phyloP scores from a whole-genome alignment of 208 protist genomes.

The Spongospora subterranea region DNA sequence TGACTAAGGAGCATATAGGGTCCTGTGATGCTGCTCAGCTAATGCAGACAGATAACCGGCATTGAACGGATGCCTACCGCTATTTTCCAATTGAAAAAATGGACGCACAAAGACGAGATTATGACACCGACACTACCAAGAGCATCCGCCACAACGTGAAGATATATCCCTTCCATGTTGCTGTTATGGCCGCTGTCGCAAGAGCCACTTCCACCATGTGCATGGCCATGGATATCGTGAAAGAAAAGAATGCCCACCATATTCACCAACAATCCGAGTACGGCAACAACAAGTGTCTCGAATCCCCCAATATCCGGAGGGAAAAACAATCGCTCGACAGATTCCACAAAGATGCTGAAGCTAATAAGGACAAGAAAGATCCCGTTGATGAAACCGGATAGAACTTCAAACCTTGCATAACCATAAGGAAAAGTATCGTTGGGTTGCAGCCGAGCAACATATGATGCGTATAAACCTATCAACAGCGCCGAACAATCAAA shows the following conservation, averaged over 20 bases:
- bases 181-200: background rate
- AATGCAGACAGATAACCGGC: background rate
- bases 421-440: constrained; percentile 80
- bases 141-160: constrained; percentile 81
- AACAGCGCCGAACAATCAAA: constrained; percentile 90
- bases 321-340: constrained; percentile 70
- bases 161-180: constrained; percentile 76
- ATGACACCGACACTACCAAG: constrained; percentile 82
- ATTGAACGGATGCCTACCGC: constrained; percentile 52
- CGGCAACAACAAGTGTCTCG: constrained; percentile 66
- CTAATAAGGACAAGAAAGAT: constrained; percentile 79
- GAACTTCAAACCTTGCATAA: constrained; percentile 75
- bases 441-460: constrained; percentile 83
- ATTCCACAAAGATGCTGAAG: constrained; percentile 76
- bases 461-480: constrained; percentile 87
- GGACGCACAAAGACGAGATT: constrained; percentile 76
- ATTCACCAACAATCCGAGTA: constrained; percentile 77
- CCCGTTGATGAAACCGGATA: constrained; percentile 80
- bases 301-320: constrained; percentile 62
- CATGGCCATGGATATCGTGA: constrained; percentile 63
- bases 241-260: constrained; percentile 80
- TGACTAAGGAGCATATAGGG: constrained; percentile 79
- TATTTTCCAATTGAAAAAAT: constrained; percentile 70
- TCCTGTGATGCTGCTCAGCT: constrained; percentile 64
- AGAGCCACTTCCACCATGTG: constrained; percentile 33